phyloP scores from a whole-genome alignment of 2,329 filamentous ascomycete genomes.

The Talaromyces atroroseus region DNA sequence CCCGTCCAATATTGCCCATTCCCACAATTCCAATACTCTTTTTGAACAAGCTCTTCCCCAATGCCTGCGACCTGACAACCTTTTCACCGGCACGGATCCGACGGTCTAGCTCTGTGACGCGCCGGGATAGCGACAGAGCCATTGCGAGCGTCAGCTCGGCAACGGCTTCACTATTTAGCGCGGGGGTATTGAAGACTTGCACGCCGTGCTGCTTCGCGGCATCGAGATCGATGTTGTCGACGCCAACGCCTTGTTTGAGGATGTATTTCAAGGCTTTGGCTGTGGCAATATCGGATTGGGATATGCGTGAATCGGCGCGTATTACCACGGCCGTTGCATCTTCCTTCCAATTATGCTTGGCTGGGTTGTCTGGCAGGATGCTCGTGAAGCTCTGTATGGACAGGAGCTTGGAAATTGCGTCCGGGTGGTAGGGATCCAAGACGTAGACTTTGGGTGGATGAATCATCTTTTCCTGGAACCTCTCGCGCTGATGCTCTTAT shows the following conservation, averaged over 20 bases:
- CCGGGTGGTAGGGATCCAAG: slow-evolving; percentile 25
- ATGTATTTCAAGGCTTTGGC: slow-evolving; percentile 23
- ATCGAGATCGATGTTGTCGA: slow-evolving; percentile 26
- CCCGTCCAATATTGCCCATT: slow-evolving; percentile 34
- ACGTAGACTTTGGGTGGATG: neutral
- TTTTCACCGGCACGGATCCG: slow-evolving; percentile 20
- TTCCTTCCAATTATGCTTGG: slow-evolving; percentile 15
- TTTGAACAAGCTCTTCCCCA: slow-evolving; percentile 24
- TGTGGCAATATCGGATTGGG: slow-evolving; percentile 17
- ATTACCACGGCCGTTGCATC: slow-evolving; percentile 22
- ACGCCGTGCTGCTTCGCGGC: slow-evolving; percentile 20
- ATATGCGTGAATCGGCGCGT: slow-evolving; percentile 20
- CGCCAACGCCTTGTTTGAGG: slow-evolving; percentile 26
- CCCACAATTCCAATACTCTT: slow-evolving; percentile 36
- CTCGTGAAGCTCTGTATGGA: slow-evolving; percentile 14
- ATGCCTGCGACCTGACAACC: slow-evolving; percentile 21
- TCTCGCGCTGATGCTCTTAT: too few species aligned
- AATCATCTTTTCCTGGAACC: neutral
- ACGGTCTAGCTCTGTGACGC: slow-evolving; percentile 26
- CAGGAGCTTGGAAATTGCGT: slow-evolving; percentile 20
- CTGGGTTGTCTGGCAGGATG: slow-evolving; percentile 19
- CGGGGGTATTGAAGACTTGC: slow-evolving; percentile 22
- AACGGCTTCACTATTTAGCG: slow-evolving; percentile 28
- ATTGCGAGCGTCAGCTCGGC: slow-evolving; percentile 31
- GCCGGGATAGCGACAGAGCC: slow-evolving; percentile 25